Evolutionary conservation across 78 protist species (phyloP), one percentile per base, ranked within the genome.

Genomic region (Isochrysis galbana): DNA sequence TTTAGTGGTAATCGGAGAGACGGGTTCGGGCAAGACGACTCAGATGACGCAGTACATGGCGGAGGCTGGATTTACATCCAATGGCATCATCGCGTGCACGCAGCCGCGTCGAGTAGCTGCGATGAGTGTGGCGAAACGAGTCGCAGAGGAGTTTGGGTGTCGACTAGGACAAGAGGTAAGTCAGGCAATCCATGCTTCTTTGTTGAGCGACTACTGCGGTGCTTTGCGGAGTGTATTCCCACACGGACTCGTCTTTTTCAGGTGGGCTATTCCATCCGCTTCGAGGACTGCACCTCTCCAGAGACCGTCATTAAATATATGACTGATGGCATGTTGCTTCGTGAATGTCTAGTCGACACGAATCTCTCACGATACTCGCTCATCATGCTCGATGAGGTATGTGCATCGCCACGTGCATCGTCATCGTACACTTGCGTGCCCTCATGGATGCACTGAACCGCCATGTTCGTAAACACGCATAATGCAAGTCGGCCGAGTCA

Each of bases 71-170:
- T 82, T 42, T 34, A 45, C 46, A 26, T 5, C 87, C 34, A 3
- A 41, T 2, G 72, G 82, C 51, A 46, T 89, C 51, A 29, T 91
- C 67, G 83, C 48, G 95, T 82, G 95, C 89, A 95, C 97, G n/a
- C 99, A 99, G 96, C 99, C 99, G 2, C 97, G 99, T 5, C 97
- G 99, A 32, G 99, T 99, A 34, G 99, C 99, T 0, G 99, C 99
- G 44, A 97, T 96, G 96, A 93, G 97, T 0, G 99, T 99, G 45
- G 99, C 99, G 39, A 97, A 98, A 96, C 99, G 99, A 44, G 99
- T 98, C 34, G 94, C 98, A 14, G 99, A 98, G 90, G 99, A 98
- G 95, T 95, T 94, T 36, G 99, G 99, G 34, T 99, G 99, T 94
- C 94, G 96, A 26, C 77, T 91, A 14, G 93, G 93, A 39, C 90